Conservation (phyloP, 73 alveolate species). For the Tetrahymena borealis region DNA sequence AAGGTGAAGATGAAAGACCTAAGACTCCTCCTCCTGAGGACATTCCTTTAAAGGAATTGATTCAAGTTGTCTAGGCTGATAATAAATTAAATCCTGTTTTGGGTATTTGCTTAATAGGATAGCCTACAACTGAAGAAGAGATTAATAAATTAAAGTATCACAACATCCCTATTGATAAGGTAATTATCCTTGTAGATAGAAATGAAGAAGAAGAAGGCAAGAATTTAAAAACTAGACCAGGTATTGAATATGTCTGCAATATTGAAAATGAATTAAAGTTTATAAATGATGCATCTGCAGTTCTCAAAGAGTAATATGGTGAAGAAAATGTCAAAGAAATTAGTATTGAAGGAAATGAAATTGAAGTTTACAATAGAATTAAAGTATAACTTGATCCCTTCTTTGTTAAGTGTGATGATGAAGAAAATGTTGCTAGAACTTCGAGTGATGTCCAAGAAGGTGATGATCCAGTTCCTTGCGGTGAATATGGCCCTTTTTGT, state of each 20-base stretch:
- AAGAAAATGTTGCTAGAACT: slow-evolving; percentile 70
- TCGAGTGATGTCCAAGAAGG: slow-evolving; percentile 93
- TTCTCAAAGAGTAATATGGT: slow-evolving; percentile 72
- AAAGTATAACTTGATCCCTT: slow-evolving; percentile 87
- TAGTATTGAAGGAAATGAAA: slow-evolving; percentile 70
- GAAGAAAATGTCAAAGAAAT: slow-evolving; percentile 89
- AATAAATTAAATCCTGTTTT: slow-evolving; percentile 47
- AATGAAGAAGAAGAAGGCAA: slow-evolving; percentile 74
- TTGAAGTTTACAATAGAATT: slow-evolving; percentile 72
- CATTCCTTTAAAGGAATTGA: slow-evolving; percentile 34
- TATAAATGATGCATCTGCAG: slow-evolving; percentile 55
- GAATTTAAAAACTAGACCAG: slow-evolving; percentile 36
- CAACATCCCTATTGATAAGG: slow-evolving; percentile 71
- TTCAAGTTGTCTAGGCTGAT: slow-evolving; percentile 13
- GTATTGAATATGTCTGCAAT: slow-evolving; percentile 45
- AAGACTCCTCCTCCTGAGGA: slow-evolving; percentile 58
- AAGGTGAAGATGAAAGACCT: slow-evolving; percentile 64
- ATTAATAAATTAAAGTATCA: slow-evolving; percentile 62
- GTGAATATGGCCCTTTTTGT: slow-evolving; percentile 91
- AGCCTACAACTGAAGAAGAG: slow-evolving; percentile 75
- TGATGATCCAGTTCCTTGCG: slow-evolving; percentile 81
- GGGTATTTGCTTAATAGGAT: slow-evolving; percentile 68
- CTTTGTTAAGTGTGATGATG: slow-evolving; percentile 77
- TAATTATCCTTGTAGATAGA: slow-evolving; percentile 63
- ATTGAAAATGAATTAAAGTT: slow-evolving; percentile 69